Evolutionary conservation across 176 grass and related monocot genomes (phyloP), one percentile per base, ranked within the genome.

Genomic region (Musa troglodytarum): DNA sequence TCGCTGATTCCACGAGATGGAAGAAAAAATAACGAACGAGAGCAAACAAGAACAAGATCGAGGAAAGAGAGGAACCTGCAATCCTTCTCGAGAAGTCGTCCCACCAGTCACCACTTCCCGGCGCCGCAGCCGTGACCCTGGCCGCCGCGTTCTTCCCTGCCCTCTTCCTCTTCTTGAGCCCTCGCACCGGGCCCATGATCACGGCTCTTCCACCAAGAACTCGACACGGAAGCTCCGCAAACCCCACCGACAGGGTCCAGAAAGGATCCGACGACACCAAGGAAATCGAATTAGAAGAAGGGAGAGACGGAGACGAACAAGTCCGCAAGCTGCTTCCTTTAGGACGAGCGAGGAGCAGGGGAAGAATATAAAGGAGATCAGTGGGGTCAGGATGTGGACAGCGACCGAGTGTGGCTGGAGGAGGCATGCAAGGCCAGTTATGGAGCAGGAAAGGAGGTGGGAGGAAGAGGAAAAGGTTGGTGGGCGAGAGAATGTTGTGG

Each of bases 151-250:
- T 61, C 57, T 61, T 61, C 57, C 21, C 63, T 23, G 23, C 63
- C 63, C 63, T 65, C 63, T 65, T 65, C 63, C 63, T 24, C 63
- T 65, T 65, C 63, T 65, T 65, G 63, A 23, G 26, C 63, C 63
- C 63, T 25, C 63, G 28, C 22, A 65, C 23, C 8, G 63, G 63
- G 24, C 63, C 63, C 63, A 65, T 65, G 63, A 26, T 65, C 22
- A 26, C 23, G 13, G 63, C 23, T 17, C 57, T 4, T 15, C 14
- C 17, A 6, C 14, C 57, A 61, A 17, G 57, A 61, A n/a, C 19
- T 61, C 16, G n/a, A 61, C n/a, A 61, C 57, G 57, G 57, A 20
- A 15, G 57, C 57, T 8, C 57, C 57, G 57, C 7, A n/a, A 17
- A 61, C 2, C 57, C 17, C 57, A 19, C 57, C 57, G 57, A 61